Conservation (phyloP, 257 asterid species). For the Jasminum sambac region DNA sequence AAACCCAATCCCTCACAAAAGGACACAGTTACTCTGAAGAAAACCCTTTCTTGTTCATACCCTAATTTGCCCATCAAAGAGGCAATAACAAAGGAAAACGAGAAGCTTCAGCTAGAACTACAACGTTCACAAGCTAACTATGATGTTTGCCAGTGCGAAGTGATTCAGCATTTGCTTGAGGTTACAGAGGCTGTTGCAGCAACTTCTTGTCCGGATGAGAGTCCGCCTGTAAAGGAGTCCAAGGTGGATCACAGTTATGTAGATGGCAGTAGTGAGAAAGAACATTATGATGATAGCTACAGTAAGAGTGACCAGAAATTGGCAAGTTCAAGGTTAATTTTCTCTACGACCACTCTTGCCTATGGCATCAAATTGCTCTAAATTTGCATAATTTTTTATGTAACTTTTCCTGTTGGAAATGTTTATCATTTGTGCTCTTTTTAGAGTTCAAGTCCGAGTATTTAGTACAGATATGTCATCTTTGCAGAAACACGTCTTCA, state of each 20-base stretch:
- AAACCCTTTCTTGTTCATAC: slow-evolving; percentile 82
- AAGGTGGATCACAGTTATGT: slow-evolving; percentile 48
- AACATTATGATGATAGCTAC: slow-evolving; percentile 35
- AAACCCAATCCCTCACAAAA: slow-evolving; percentile 68
- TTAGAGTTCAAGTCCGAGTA: not conserved
- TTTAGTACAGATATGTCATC: not conserved
- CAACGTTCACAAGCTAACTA: slow-evolving; percentile 76
- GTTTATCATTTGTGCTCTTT: not conserved
- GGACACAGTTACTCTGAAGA: slow-evolving; percentile 65
- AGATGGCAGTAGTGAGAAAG: slow-evolving; percentile 34
- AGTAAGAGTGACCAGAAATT: slow-evolving; percentile 44
- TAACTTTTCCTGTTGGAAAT: not conserved
- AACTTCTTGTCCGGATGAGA: slow-evolving; percentile 49
- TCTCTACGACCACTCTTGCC: slow-evolving; percentile 9
- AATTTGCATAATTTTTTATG: not conserved
- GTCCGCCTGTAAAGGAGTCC: slow-evolving; percentile 39
- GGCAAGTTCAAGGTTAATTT: slow-evolving; percentile 63
- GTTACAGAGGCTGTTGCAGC: slow-evolving; percentile 82
- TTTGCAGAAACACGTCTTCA: slow-evolving; percentile 65
- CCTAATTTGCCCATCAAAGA: slow-evolving; percentile 66
- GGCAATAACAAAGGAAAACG: slow-evolving; percentile 72
- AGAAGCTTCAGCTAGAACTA: slow-evolving; percentile 82
- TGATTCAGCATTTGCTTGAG: slow-evolving; percentile 86
- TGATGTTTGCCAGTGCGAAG: slow-evolving; percentile 83
- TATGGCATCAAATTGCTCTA: not conserved